Base-by-base conservation (phyloP, 345 rosid genomes). In the Bretschneidera sinensis region DNA sequence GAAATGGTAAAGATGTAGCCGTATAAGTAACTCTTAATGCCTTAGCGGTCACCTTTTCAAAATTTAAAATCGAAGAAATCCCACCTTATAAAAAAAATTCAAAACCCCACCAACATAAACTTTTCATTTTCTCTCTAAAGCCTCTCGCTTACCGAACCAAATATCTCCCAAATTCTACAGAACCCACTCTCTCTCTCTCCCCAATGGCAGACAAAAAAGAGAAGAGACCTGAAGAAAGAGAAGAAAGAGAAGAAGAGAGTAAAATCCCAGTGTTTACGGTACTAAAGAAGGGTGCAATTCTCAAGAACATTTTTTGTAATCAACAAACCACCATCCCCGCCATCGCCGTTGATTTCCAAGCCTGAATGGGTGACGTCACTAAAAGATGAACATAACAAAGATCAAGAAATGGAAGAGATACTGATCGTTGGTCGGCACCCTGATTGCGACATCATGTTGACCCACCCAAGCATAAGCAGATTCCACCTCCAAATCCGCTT, bases 401-500 rank as follows among this genome's bases (percentile, higher is more conserved):
- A 55, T 52, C 68, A 60, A 51, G 81, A 70, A 63, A 54, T 51
- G 21, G 90, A 79, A 45, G 96, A 85, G 69, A 72, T 78, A 57
- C 78, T 94, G 78, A 61, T 66, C 25, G 85, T 84, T 54, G 97
- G 96, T 24, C 79, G 95, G 11, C 97, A 90, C 71, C 95, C 95
- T 13, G 96, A 90, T 59, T 83, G 95, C 74, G 69, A 81, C 71
- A 81, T 94, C 65, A 67, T 85, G 62, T 55, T 88, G 51, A 81
- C 88, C 63, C 99, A 88, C 57, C 99, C 99, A 0, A 94, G 99
- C 65, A 72, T 94, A 71, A 94, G 99, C 79, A 72, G 99, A 74
- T 86, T 82, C 66, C 96, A 94, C 81, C 81, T 94, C 66, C 83
- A 81, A 68, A 82, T 94, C 71, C 76, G 57, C 48, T 74, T 91